These are phyloP conservation scores for Viridothelium virens DNA, from an alignment of 495 filamentous ascomycete species.

Conservation along the genomic window DNA sequence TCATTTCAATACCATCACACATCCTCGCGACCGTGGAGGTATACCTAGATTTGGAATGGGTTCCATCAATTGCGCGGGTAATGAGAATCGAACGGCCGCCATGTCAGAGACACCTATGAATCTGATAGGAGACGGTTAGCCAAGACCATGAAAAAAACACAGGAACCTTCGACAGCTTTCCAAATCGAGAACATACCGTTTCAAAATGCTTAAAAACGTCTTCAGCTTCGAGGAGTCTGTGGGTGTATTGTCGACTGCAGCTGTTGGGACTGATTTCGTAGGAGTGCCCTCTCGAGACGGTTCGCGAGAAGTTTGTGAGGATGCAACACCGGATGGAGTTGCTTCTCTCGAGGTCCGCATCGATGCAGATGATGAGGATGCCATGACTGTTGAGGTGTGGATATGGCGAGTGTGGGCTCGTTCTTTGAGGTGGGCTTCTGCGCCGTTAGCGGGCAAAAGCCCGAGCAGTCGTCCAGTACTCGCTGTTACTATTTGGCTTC, in stretches of 20 bases:
- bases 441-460: neutral
- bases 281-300: conserved; percentile 6
- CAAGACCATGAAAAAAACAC: neutral
- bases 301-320: conserved; percentile 2
- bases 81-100: conserved; percentile 87
- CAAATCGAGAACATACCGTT: conserved; percentile 47
- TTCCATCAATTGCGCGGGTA: conserved; percentile 90
- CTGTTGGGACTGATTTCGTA: neutral
- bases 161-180: conserved; percentile 29
- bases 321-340: neutral
- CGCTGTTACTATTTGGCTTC: neutral
- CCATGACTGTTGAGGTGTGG: neutral
- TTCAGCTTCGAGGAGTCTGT: conserved; percentile 78
- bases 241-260: conserved; percentile 50
- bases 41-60: conserved; percentile 84
- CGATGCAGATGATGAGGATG: neutral
- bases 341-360: neutral
- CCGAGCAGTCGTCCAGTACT: neutral
- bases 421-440: neutral
- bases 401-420: neutral
- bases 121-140: conserved; percentile 35
- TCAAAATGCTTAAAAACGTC: conserved; percentile 73
- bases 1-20: neutral
- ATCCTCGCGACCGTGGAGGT: conserved; percentile 14
- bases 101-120: conserved; percentile 95